Conservation (phyloP, 129 eudicot genomes). For the Solidago caesia region DNA sequence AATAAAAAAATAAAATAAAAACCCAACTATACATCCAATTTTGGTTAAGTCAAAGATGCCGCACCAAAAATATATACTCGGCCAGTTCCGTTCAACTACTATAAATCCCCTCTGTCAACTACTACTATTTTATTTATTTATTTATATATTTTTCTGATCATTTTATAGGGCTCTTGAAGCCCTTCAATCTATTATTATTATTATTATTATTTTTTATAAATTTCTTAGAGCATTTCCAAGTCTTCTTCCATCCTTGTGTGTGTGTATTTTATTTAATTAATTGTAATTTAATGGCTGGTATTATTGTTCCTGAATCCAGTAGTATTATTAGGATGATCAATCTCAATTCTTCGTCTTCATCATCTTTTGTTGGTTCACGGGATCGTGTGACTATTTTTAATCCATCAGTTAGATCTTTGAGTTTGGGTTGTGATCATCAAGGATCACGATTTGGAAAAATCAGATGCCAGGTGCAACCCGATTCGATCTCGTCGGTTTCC, state of each 20-base stretch:
- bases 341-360: constrained; percentile 19
- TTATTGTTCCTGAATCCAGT: constrained; percentile 18
- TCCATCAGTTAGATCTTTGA: background rate
- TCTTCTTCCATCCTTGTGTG: too few relatives aligned
- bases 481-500: constrained; percentile 27
- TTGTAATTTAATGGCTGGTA: constrained; percentile 36
- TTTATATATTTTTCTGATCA: too few relatives aligned
- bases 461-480: constrained; percentile 38
- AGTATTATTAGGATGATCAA: constrained; percentile 13
- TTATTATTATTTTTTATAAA: too few relatives aligned
- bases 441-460: constrained; percentile 32
- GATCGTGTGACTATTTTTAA: constrained; percentile 16
- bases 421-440: constrained; percentile 7
- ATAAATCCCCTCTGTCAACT: constrained; percentile 27
- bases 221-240: too few relatives aligned
- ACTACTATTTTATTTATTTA: background rate
- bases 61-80: background rate
- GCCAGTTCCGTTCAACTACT: constrained; percentile 19
- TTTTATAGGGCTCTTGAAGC: background rate
- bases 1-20: too few relatives aligned
- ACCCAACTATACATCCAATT: constrained; percentile 2
- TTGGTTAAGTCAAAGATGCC: constrained; percentile 25
- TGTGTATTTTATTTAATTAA: background rate
- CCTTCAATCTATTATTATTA: too few relatives aligned
- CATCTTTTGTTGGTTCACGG: constrained; percentile 22